Evolutionary conservation across 192 early-diverging fungal species (phyloP), one percentile per base, ranked within the genome.

Genomic region (Podila clonocystis): DNA sequence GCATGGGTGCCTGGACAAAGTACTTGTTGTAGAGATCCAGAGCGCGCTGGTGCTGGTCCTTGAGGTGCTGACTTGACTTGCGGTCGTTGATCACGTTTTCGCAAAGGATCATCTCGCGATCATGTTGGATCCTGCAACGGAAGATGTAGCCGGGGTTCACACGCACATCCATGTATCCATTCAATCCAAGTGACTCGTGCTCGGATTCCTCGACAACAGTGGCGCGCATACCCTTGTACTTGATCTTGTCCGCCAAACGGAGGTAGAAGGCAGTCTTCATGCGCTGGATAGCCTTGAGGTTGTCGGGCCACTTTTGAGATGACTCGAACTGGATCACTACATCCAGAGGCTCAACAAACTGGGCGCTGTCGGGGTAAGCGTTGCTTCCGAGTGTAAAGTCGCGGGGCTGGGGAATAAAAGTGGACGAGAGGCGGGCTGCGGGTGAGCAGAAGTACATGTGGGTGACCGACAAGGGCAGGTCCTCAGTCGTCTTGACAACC

Each of bases 231-330:
- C 85, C 82, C 84, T 69, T 85, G 67, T 52, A 82, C 82, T 75
- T 83, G 62, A 83, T 84, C 76, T 82, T 85, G 58, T 94, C 91
- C 30, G 88, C 92, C 50, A 99, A 85, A 52, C 90, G 89, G 61
- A 97, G 79, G 70, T 93, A 90, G 68, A 98, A 96, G 9, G 97
- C 97, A 1, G 87, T 75, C 82, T 99, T 99, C 86, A 97, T 90
- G 50, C 94, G 92, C 86, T 96, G 93, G 63, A 99, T 88, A 8
- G 97, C 95, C 4, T 75, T 82, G 2, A 97, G 82, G 64, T 98
- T 94, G 83, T 94, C 92, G 20, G 97, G 97, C 96, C 97, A 99
- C 73, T 93, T 91, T 34, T 80, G 85, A 12, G 95, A 95, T 11
- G 82, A 63, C 65, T 97, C 94, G 83, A 99, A 94, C 72, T 95